Conservation (phyloP, 345 rosid genomes). For the Eucalyptus marginata region DNA sequence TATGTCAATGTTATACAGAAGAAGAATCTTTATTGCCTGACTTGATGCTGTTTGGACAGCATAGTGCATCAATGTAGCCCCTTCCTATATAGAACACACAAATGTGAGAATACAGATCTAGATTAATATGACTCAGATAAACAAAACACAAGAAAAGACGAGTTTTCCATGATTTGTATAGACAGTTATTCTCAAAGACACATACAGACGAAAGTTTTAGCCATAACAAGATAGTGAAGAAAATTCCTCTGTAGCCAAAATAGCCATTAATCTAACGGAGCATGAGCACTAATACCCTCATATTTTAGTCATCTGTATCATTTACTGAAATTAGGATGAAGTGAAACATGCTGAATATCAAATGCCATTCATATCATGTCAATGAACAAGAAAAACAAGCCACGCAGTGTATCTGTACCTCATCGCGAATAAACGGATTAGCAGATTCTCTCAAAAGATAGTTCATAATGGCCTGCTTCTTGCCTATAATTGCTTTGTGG, state of each 20-base stretch:
- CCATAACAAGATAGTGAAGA: background rate
- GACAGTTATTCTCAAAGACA: background rate
- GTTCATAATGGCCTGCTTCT: slow-evolving; percentile 74
- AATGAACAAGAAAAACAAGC: background rate
- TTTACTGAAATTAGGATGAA: background rate
- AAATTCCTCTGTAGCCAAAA: background rate
- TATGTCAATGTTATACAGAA: slow-evolving; percentile 68
- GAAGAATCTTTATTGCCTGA: slow-evolving; percentile 68
- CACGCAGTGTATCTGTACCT: slow-evolving; percentile 18
- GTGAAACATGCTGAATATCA: background rate
- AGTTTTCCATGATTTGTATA: background rate
- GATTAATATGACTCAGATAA: background rate
- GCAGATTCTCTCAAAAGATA: slow-evolving; percentile 91
- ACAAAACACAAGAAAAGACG: background rate
- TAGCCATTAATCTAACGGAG: background rate
- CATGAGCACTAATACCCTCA: background rate
- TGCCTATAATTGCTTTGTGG: slow-evolving; percentile 72
- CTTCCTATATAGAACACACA: slow-evolving; percentile 34
- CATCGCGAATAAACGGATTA: slow-evolving; percentile 65
- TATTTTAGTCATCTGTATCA: background rate
- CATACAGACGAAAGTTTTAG: background rate
- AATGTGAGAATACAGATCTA: background rate
- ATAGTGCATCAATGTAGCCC: slow-evolving; percentile 86
- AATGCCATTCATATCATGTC: background rate
- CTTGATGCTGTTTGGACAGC: slow-evolving; percentile 78